phyloP scores from a whole-genome alignment of 1,139 yeast species.

The Geotrichum bryndzae region DNA sequence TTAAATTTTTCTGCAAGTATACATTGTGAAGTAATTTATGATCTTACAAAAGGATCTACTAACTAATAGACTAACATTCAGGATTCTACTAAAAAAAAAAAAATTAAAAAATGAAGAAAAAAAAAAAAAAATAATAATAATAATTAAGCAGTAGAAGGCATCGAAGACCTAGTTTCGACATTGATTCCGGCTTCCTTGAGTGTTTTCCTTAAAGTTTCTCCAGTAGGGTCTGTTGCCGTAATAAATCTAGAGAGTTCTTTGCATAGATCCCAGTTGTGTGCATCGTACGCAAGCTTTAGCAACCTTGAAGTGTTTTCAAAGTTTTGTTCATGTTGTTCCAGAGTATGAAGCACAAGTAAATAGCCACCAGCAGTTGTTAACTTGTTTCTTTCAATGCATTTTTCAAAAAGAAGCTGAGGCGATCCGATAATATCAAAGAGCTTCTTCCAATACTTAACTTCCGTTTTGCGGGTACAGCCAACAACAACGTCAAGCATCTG shows the following conservation, averaged over 20 bases:
- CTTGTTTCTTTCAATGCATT: constrained; percentile 33
- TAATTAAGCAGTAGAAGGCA: neutral
- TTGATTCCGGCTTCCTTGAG: constrained; percentile 7
- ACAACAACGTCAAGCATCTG: constrained; percentile 46
- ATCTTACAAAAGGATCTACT: neutral
- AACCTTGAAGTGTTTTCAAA: constrained; percentile 28
- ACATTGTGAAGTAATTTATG: neutral
- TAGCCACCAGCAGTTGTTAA: constrained; percentile 41
- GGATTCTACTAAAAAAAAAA: neutral
- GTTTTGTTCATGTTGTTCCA: constrained; percentile 21
- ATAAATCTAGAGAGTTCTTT: constrained; percentile 38
- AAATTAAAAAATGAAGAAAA: too few relatives aligned
- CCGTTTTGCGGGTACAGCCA: constrained; percentile 61
- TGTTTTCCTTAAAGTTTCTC: constrained; percentile 23
- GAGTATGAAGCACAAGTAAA: constrained; percentile 36
- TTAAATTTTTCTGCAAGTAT: constrained; percentile 52
- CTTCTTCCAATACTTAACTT: constrained; percentile 53
- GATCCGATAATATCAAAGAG: constrained; percentile 43
- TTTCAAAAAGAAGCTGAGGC: constrained; percentile 37
- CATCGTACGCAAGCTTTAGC: constrained; percentile 33
- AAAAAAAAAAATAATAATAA: neutral
- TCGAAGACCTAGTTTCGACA: neutral
- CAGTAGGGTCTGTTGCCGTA: constrained; percentile 36
- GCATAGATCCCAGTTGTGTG: constrained; percentile 37
- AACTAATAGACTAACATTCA: neutral